These are phyloP conservation scores for Croton laevigatus DNA, from an alignment of 441 rosid species.

Conservation along the genomic window DNA sequence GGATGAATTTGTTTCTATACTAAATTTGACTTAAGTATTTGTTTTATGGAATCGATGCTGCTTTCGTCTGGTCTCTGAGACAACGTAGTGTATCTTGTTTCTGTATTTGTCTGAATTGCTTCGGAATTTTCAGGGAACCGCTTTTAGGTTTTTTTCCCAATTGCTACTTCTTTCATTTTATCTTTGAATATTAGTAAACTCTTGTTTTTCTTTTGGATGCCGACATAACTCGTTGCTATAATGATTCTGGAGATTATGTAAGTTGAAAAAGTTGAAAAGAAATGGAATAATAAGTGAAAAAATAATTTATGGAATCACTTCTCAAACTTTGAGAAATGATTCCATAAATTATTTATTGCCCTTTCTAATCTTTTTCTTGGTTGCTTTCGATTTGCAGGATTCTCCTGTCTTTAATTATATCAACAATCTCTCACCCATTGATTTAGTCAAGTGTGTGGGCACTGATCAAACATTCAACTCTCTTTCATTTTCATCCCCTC, in stretches of 20 bases:
- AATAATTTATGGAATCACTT: too few species aligned
- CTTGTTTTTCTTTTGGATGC: not conserved
- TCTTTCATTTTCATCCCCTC: slow-evolving; percentile 61
- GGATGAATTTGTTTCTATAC: not conserved
- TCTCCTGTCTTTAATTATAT: slow-evolving; percentile 89
- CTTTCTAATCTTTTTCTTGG: not conserved
- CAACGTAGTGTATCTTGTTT: not conserved
- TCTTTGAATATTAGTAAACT: not conserved
- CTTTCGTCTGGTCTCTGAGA: not conserved
- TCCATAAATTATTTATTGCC: too few species aligned
- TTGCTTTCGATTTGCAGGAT: slow-evolving; percentile 47
- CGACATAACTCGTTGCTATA: not conserved
- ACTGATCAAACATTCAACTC: slow-evolving; percentile 59
- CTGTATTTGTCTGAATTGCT: not conserved
- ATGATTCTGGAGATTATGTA: not conserved
- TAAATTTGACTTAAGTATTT: not conserved
- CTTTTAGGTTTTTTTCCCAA: not conserved
- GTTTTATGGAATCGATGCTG: not conserved
- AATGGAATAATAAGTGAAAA: not conserved
- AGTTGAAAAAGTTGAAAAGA: not conserved
- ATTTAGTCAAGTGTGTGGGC: slow-evolving; percentile 56
- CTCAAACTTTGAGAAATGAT: too few species aligned
- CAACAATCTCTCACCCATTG: slow-evolving; percentile 86
- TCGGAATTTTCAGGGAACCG: not conserved
- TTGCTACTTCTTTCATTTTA: not conserved